These are phyloP conservation scores for Solanum paucissectum DNA, from an alignment of 257 asterid species.

Conservation along the genomic window DNA sequence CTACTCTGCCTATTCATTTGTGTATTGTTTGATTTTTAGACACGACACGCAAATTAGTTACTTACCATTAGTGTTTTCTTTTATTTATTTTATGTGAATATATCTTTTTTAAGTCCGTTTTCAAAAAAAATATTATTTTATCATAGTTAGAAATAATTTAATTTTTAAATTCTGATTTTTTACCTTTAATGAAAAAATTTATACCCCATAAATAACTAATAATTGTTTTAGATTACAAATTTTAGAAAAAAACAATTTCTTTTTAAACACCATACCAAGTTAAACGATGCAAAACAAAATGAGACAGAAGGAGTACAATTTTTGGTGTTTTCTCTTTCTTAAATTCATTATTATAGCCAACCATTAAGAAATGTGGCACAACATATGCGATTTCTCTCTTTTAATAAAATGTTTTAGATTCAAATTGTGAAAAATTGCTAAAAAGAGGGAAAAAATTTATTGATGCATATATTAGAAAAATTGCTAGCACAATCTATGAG, in stretches of 20 bases:
- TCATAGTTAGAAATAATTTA: too few relatives aligned
- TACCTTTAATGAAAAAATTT: neutral
- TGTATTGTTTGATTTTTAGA: neutral
- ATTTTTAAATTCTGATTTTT: too few relatives aligned
- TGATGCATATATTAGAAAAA: neutral
- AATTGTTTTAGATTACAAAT: too few relatives aligned
- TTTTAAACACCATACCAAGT: too few relatives aligned
- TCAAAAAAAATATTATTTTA: accelerated
- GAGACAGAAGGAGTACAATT: neutral
- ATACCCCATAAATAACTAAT: too few relatives aligned
- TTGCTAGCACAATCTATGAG: neutral
- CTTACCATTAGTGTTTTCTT: neutral
- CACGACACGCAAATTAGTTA: neutral
- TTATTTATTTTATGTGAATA: too few relatives aligned
- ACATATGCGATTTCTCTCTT: neutral
- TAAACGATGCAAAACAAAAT: too few relatives aligned
- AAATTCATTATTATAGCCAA: neutral
- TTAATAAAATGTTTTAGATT: neutral
- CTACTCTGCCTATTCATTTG: neutral
- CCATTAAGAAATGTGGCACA: neutral
- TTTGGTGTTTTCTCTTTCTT: neutral
- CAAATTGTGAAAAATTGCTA: accelerated
- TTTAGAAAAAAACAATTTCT: too few relatives aligned
- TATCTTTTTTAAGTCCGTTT: too few relatives aligned
- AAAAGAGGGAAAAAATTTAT: neutral